Evolutionary conservation across 805 yeast species (phyloP).

Genomic region (Alloascoidea africana): DNA sequence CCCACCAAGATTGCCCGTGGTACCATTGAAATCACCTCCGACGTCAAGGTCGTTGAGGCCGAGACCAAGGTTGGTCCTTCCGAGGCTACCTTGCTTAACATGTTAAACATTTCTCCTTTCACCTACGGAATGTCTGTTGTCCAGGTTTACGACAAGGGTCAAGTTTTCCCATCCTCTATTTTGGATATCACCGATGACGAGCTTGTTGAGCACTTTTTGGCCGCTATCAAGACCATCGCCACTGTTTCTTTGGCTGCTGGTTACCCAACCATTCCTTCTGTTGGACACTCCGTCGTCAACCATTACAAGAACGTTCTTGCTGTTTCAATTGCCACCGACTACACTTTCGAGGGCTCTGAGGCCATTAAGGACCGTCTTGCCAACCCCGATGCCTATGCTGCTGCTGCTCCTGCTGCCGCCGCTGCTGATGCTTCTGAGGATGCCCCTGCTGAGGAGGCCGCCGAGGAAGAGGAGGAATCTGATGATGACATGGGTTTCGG

Average conservation of each 20-base stretch:
- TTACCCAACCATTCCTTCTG: constrained; percentile 99
- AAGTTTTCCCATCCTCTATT: constrained; percentile 91
- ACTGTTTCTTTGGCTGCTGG: constrained; percentile 93
- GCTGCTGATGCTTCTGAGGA: constrained; percentile 48
- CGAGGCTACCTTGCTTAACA: constrained; percentile 96
- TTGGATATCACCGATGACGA: constrained; percentile 98
- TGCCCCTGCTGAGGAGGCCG: constrained; percentile 57
- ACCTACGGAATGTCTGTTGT: constrained; percentile 95
- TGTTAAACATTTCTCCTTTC: constrained; percentile 99
- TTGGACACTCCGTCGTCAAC: constrained; percentile 97
- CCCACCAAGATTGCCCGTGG: constrained; percentile 99
- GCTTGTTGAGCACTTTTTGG: constrained; percentile 79
- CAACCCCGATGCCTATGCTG: constrained; percentile 99
- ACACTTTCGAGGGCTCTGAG: constrained; percentile 98
- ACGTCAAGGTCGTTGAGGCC: constrained; percentile 86
- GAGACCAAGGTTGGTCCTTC: constrained; percentile 94
- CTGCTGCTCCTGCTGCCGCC: constrained; percentile 97
- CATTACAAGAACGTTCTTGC: constrained; percentile 98
- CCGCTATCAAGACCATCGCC: constrained; percentile 90
- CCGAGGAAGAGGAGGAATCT: constrained; percentile 48
- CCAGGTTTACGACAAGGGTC: constrained; percentile 98
- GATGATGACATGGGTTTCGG: constrained; percentile 96
- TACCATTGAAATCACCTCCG: constrained; percentile 98
- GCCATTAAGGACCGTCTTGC: constrained; percentile 98
- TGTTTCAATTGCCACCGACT: constrained; percentile 95